A percentile compares a stretch with the other conserved stretches of the same genome.
phyloP scores from a whole-genome alignment of 495 filamentous ascomycete species.

The Hypoxylon fuscum region DNA sequence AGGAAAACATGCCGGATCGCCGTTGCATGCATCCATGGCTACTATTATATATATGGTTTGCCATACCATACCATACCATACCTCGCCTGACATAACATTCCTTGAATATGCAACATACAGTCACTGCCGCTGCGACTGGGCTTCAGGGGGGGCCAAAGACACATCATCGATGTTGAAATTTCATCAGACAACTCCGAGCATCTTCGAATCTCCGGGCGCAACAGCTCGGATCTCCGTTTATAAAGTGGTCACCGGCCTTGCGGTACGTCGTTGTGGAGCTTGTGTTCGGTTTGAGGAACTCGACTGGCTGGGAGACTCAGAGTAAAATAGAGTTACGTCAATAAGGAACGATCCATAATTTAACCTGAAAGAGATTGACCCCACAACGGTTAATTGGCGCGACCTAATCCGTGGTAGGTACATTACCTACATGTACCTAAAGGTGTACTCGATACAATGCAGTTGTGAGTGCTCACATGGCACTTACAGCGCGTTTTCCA shows the following conservation, averaged over 20 bases:
- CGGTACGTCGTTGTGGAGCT: neutral
- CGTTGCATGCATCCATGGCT: neutral
- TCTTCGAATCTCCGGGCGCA: conserved; percentile 29
- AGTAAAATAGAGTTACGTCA: conserved; percentile 1
- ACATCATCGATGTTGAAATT: conserved; percentile 17
- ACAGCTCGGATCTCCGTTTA: conserved; percentile 20
- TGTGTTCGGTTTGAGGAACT: neutral
- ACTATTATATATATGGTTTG: conserved; percentile 7
- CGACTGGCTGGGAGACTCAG: no score
- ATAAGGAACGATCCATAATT: neutral
- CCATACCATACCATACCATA: neutral
- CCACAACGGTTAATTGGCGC: no score
- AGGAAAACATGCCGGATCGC: neutral
- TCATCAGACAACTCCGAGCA: conserved; percentile 14
- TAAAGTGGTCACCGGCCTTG: neutral
- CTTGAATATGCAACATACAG: neutral
- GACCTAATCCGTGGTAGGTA: no score
- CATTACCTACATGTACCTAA: no score
- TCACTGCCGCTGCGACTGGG: conserved; percentile 14
- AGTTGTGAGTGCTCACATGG: no score
- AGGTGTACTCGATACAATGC: no score
- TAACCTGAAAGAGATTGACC: neutral
- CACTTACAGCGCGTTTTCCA: no score
- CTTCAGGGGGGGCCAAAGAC: neutral
- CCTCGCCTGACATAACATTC: neutral